phyloP scores from a whole-genome alignment of 2,329 filamentous ascomycete species.

The Seiridium cupressi region DNA sequence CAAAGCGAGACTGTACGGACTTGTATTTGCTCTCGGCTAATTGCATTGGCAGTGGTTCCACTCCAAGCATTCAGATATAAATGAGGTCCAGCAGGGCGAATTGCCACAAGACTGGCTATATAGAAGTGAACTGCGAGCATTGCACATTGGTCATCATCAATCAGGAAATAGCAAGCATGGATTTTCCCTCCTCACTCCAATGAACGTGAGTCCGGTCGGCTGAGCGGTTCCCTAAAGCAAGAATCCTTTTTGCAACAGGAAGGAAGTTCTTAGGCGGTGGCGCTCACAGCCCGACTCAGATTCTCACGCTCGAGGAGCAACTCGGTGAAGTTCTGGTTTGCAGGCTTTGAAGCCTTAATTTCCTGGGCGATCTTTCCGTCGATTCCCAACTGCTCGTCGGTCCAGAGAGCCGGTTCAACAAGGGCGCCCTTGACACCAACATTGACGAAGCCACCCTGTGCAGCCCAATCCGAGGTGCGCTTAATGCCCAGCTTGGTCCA shows the following conservation, averaged over 20 bases:
- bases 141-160: neutral
- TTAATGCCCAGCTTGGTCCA: conserved; percentile 89
- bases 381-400: conserved; percentile 80
- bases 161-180: neutral
- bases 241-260: conserved; percentile 11
- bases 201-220: conserved; percentile 28
- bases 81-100: neutral
- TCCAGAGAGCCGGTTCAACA: conserved; percentile 79
- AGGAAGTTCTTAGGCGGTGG: conserved; percentile 26
- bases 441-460: conserved; percentile 89
- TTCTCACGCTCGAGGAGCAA: conserved; percentile 56
- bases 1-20: neutral
- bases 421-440: conserved; percentile 71
- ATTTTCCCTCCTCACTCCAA: conserved; percentile 21
- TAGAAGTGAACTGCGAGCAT: conserved; percentile 2
- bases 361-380: conserved; percentile 59
- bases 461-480: conserved; percentile 88
- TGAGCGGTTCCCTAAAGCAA: conserved; percentile 18
- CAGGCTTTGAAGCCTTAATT: conserved; percentile 47
- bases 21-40: conserved; percentile 2
- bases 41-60: neutral
- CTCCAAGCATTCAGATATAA: neutral
- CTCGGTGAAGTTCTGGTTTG: conserved; percentile 49
- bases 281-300: conserved; percentile 25
- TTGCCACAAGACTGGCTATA: neutral